A percentile compares a stretch with the other conserved stretches of the same genome.
These are phyloP conservation scores for Apocynum venetum DNA, from an alignment of 257 asterid genomes.

Conservation along the genomic window DNA sequence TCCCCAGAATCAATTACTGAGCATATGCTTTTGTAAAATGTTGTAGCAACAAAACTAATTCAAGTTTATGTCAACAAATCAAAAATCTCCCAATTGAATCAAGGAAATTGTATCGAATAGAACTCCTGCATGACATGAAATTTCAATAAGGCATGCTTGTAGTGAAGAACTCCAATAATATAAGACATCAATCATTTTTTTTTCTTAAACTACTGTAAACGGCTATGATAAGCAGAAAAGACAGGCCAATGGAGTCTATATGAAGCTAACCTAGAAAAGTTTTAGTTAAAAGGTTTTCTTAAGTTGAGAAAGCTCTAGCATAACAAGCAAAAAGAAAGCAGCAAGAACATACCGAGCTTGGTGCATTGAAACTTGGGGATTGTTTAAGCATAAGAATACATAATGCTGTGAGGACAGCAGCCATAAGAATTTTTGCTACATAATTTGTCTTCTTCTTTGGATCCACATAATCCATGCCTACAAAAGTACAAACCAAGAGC, in stretches of 20 bases:
- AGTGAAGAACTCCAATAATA: background rate
- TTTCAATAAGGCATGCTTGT: background rate
- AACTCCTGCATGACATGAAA: background rate
- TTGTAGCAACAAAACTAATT: background rate
- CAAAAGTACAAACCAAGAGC: slow-evolving; percentile 1
- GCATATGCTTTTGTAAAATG: background rate
- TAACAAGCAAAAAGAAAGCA: slow-evolving; percentile 1
- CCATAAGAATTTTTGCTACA: slow-evolving; percentile 39
- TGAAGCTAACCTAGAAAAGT: background rate
- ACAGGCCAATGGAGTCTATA: background rate
- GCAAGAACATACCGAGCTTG: slow-evolving; percentile 28
- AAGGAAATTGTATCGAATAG: background rate
- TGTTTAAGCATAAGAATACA: slow-evolving; percentile 44
- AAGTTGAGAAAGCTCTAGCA: background rate
- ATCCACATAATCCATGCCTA: slow-evolving; percentile 87
- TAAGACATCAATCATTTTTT: background rate
- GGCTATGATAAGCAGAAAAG: background rate
- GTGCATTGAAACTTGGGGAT: slow-evolving; percentile 38
- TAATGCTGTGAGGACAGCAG: slow-evolving; percentile 38
- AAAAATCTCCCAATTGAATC: background rate
- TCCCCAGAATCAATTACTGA: background rate
- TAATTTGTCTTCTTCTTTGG: slow-evolving; percentile 59
- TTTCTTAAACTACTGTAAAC: background rate
- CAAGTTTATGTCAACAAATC: background rate
- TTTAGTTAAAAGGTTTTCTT: background rate